Evolutionary conservation across 257 asterid species (phyloP).

Genomic region (Capsicum pubescens): DNA sequence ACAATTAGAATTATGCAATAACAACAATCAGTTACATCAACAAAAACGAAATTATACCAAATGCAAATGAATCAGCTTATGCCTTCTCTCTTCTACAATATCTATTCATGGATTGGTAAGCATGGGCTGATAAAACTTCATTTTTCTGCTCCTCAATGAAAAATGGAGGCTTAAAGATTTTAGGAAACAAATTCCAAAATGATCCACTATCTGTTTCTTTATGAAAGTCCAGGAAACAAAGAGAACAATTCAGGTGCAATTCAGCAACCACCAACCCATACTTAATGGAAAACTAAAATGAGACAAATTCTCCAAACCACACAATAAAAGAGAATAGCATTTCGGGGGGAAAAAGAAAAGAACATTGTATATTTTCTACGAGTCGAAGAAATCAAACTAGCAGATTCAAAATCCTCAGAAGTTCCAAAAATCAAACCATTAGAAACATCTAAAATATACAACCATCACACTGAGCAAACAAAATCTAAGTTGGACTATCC

Average conservation of each 20-base stretch:
- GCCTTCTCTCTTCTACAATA: not conserved
- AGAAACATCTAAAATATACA: not conserved
- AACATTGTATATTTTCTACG: not conserved
- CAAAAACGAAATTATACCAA: not conserved
- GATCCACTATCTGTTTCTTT: not conserved
- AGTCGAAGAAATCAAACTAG: not conserved
- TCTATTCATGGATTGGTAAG: not conserved
- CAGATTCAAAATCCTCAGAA: not conserved
- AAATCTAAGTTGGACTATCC: not conserved
- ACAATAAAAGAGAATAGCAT: not conserved
- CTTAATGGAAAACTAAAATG: not conserved
- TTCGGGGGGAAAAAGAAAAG: not conserved
- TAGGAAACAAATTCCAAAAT: not conserved
- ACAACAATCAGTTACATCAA: not conserved
- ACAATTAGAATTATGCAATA: not conserved
- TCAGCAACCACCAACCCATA: not conserved
- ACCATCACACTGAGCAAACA: not conserved
- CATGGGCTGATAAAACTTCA: not conserved
- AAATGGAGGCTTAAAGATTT: not conserved
- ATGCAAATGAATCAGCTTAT: not conserved
- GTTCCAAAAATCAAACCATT: not conserved
- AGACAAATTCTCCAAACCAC: not conserved
- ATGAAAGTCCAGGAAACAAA: not conserved
- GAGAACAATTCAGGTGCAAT: not conserved
- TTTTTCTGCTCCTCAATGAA: not conserved